phyloP scores from a whole-genome alignment of 2,329 filamentous ascomycete genomes.

The Penicillium sp. region DNA sequence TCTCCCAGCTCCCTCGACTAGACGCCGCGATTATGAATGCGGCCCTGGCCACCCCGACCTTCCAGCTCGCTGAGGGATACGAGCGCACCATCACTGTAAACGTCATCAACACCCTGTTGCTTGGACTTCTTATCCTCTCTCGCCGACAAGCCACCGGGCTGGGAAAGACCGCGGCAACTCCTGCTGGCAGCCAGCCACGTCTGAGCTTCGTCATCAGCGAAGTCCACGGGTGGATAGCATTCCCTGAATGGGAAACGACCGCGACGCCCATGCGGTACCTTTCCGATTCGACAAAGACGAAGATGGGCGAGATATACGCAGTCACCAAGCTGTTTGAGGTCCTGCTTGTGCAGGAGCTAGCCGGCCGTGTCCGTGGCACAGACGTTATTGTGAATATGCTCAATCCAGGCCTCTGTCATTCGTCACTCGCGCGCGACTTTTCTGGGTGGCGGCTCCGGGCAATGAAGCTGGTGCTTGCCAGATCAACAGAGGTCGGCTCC shows the following conservation, averaged over 20 bases:
- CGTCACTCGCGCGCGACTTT: not conserved
- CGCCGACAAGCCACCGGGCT: too few relatives aligned
- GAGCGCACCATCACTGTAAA: conserved; percentile 7
- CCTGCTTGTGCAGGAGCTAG: not conserved
- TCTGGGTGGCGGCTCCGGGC: not conserved
- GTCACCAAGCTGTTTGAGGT: too few relatives aligned
- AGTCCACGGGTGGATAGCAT: too few relatives aligned
- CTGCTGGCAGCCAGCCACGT: too few relatives aligned
- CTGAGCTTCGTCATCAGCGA: too few relatives aligned
- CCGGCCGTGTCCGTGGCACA: not conserved
- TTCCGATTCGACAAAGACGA: too few relatives aligned
- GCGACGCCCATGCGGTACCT: too few relatives aligned
- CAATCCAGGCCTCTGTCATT: conserved; percentile 5
- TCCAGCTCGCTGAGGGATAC: not conserved
- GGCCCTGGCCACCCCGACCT: not conserved
- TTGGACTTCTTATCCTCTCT: not conserved
- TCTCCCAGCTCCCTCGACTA: not conserved
- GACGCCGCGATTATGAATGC: conserved; percentile 6
- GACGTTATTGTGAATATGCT: conserved; percentile 5
- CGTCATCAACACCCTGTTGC: conserved; percentile 1
- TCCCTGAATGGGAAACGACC: too few relatives aligned
- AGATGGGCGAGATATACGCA: too few relatives aligned
- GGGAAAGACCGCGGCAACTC: too few relatives aligned
- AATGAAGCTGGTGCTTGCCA: not conserved
- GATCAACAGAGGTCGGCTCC: conserved; percentile 4